Conservation (phyloP, 2,329 filamentous ascomycete species). For the Zalaria sp. region DNA sequence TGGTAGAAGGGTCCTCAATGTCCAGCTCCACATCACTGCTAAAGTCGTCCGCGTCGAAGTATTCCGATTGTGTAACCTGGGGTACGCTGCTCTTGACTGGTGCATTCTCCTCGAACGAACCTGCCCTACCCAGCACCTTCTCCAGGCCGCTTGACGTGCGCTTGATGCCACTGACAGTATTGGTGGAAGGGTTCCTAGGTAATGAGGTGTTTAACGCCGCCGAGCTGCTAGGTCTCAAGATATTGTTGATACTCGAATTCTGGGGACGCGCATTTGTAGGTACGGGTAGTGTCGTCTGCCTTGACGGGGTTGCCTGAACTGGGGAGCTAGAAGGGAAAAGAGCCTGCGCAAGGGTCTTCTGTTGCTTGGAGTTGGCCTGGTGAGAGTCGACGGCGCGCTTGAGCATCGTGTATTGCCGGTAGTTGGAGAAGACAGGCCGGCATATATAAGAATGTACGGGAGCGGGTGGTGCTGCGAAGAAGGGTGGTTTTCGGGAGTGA, state of each 20-base stretch:
- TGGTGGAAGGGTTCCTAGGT: slow-evolving; percentile 7
- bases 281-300: slow-evolving; percentile 19
- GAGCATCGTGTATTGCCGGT: slow-evolving; percentile 19
- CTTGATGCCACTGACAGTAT: slow-evolving; percentile 22
- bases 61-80: slow-evolving; percentile 27
- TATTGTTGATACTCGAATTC: slow-evolving; percentile 13
- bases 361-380: slow-evolving; percentile 16
- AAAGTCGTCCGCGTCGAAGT: slow-evolving; percentile 70
- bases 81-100: slow-evolving; percentile 11
- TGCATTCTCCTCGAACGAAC: slow-evolving; percentile 25
- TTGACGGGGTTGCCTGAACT: slow-evolving; percentile 28
- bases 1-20: slow-evolving; percentile 44
- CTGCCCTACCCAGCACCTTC: slow-evolving; percentile 25
- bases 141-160: slow-evolving; percentile 31
- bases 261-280: slow-evolving; percentile 19
- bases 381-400: slow-evolving; percentile 25
- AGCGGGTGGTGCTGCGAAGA: slow-evolving; percentile 3
- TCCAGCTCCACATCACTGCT: slow-evolving; percentile 72
- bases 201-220: slow-evolving; percentile 12
- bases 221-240: slow-evolving; percentile 16
- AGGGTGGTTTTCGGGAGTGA: slow-evolving; percentile 8
- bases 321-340: slow-evolving; percentile 46
- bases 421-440: slow-evolving; percentile 6
- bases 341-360: slow-evolving; percentile 29
- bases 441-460: slow-evolving; percentile 3